Base-by-base conservation (phyloP, 495 filamentous ascomycete species). In the Thermothielavioides terrestris region DNA sequence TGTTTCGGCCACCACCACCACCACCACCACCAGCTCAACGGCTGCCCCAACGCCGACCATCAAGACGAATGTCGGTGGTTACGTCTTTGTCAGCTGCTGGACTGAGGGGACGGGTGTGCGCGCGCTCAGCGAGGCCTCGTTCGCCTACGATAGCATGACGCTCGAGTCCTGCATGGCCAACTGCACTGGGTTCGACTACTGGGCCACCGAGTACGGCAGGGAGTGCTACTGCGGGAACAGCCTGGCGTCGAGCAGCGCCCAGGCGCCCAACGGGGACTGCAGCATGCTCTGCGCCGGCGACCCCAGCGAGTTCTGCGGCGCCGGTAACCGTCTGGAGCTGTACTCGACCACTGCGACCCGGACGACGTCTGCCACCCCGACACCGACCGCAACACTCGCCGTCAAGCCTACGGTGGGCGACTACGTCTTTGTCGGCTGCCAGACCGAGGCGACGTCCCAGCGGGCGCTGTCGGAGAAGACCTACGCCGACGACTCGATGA, bases 201-300 rank as follows among this genome's bases (percentile, higher is more conserved):
- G 68, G 60, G 75, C 69, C 1, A 67, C 68, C 10, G 76, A 79
- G 55, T 77, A 73, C 49, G 69, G 66, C 4, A 54, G 73, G 35
- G 71, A 78, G 49, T 77, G 74, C 57, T 79, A 70, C 46, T 79
- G 75, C 56, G 75, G 74, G 22, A 71, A 77, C 58, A 57, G 58
- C 27, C 62, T 76, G 7, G 42, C 66, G 12, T 27, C 67, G 15
- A 63, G 56, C 49, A 77, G 68, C 63, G 55, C 52, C 22, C 53
- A 67, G 15, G 66, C 72, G 26, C 52, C 57, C 55, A 22, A 47
- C 11, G 50, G 48, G n/a, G 74, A 80, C 18, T 79, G 73, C 55
- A 72, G 65, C 52, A 71, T 75, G 61, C 46, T 68, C n/a, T 77
- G 74, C 55, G 60, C 62, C n/a, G 75, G 73, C 20, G 66, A 74